Percentiles rank a stretch among this genome's conserved stretches.
These are phyloP conservation scores for Solanum virginianum DNA, from an alignment of 257 asterid species.

Conservation along the genomic window DNA sequence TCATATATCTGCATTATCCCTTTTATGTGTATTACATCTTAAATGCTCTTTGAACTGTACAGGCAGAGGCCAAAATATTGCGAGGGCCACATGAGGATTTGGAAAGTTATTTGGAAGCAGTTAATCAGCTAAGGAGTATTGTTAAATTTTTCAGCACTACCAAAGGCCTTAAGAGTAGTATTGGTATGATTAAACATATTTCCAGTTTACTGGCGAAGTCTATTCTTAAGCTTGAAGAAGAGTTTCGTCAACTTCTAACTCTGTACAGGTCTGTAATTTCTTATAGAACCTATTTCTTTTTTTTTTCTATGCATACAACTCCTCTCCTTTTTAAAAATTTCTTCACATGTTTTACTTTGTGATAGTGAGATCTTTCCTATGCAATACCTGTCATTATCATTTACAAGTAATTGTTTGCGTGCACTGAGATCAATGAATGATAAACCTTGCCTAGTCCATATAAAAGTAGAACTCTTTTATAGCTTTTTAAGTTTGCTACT, in stretches of 20 bases:
- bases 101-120: constrained; percentile 86
- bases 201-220: constrained; percentile 60
- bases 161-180: constrained; percentile 45
- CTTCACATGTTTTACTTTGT: neutral
- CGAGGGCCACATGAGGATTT: constrained; percentile 94
- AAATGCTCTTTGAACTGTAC: constrained; percentile 11
- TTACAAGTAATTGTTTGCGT: neutral
- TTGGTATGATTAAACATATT: constrained; percentile 60
- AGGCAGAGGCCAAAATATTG: constrained; percentile 93
- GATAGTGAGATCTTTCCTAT: neutral
- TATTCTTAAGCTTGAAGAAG: constrained; percentile 73
- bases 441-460: neutral
- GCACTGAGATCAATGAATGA: neutral
- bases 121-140: constrained; percentile 64
- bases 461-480: neutral
- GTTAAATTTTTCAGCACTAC: constrained; percentile 49
- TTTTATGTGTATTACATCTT: neutral
- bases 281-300: neutral
- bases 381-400: neutral
- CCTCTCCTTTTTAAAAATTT: neutral
- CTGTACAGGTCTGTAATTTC: constrained; percentile 54
- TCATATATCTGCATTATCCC: neutral
- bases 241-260: constrained; percentile 62
- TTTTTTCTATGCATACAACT: neutral
- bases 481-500: neutral